Evolutionary conservation across 2,329 filamentous ascomycete genomes (phyloP).

Genomic region (Lasiodiplodia sp.): DNA sequence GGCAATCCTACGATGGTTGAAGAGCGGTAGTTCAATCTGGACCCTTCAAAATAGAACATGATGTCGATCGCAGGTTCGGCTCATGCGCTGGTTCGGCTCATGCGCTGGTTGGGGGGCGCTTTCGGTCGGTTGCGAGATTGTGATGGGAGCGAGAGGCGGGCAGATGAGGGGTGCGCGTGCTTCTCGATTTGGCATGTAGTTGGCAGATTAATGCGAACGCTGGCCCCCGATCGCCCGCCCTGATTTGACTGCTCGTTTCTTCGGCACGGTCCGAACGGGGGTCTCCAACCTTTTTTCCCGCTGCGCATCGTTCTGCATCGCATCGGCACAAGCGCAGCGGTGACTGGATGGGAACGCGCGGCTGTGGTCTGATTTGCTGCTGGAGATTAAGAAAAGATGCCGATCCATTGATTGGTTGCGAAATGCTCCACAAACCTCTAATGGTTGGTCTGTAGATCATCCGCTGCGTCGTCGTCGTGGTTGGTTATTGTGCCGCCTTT

Average conservation of each 20-base stretch:
- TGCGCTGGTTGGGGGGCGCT: neutral
- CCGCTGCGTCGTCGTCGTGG: conserved; percentile 4
- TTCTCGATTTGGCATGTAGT: neutral
- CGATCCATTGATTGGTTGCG: conserved; percentile 22
- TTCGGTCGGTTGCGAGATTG: conserved; percentile 16
- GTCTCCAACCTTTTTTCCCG: conserved; percentile 6
- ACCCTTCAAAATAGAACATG: conserved; percentile 8
- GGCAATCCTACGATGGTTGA: neutral
- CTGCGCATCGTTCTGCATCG: neutral
- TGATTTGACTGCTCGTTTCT: conserved; percentile 11
- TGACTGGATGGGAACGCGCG: conserved; percentile 6
- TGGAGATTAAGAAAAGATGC: neutral
- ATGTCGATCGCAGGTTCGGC: neutral
- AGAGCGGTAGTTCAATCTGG: neutral
- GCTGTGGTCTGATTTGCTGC: conserved; percentile 13
- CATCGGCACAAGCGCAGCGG: neutral
- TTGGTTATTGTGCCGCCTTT: neutral
- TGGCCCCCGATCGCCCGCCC: conserved; percentile 2
- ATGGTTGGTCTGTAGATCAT: conserved; percentile 15
- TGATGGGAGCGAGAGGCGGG: conserved; percentile 8
- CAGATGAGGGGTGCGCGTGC: neutral
- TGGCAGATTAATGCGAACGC: neutral
- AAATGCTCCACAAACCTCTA: conserved; percentile 10
- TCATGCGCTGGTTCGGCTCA: neutral
- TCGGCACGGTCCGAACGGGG: conserved; percentile 24